phyloP scores from a whole-genome alignment of 1,284 basidiomycete genomes.

The Schizopora paradoxa region DNA sequence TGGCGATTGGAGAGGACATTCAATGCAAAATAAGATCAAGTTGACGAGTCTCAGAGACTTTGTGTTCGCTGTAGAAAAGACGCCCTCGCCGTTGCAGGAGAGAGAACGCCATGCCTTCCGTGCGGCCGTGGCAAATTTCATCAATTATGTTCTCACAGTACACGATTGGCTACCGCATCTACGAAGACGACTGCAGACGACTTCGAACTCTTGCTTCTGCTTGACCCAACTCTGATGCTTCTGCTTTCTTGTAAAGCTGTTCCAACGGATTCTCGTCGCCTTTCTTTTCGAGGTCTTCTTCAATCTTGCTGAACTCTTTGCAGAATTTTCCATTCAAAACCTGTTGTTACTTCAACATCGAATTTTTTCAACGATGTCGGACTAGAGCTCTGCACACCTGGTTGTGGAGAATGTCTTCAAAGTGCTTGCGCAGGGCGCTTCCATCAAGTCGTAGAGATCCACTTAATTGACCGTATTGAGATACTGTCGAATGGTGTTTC shows the following conservation, averaged over 20 bases:
- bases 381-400: conserved; percentile 32
- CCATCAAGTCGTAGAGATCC: conserved; percentile 55
- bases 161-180: no score
- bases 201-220: conserved; percentile 55
- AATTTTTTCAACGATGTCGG: neutral
- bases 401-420: conserved; percentile 53
- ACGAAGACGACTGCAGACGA: conserved; percentile 40
- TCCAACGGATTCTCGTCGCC: conserved; percentile 52
- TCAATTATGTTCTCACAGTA: neutral
- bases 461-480: conserved; percentile 57
- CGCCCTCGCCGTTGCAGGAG: no score
- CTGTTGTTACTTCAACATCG: conserved; percentile 25
- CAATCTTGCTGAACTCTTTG: conserved; percentile 49
- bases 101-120: no score
- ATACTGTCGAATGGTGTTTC: conserved; percentile 57
- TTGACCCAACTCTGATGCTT: conserved; percentile 48
- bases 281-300: conserved; percentile 54
- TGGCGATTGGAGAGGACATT: conserved; percentile 41
- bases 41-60: neutral
- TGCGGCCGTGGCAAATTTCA: no score
- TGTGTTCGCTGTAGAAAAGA: no score
- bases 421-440: conserved; percentile 41
- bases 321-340: conserved; percentile 58
- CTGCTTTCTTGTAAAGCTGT: conserved; percentile 45
- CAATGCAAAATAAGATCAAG: neutral